Conservation (phyloP, 1,284 basidiomycete species). For the Sanghuangporus baumii region DNA sequence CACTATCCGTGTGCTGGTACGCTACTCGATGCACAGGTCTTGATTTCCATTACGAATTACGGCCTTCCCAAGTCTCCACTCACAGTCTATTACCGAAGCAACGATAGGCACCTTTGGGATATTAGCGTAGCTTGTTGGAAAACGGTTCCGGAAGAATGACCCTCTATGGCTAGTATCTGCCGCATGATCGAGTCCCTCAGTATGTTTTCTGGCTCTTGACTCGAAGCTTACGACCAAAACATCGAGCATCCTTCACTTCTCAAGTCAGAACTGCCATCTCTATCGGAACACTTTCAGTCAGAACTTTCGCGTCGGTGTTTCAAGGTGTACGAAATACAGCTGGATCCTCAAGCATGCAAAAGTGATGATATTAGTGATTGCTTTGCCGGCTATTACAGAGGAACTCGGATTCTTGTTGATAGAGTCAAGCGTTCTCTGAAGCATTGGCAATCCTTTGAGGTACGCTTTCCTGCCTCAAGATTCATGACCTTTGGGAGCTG, state of each 20-base stretch:
- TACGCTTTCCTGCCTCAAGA: no score
- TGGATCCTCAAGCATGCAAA: not conserved
- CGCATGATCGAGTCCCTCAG: not conserved
- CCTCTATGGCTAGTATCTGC: not conserved
- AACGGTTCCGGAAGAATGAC: not conserved
- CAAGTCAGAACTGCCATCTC: not conserved
- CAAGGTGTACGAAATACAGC: not conserved
- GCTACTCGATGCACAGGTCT: not conserved
- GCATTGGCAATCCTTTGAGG: no score
- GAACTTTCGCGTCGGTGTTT: not conserved
- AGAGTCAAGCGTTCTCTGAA: no score
- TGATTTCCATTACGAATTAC: not conserved
- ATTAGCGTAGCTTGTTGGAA: not conserved
- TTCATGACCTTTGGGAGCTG: no score
- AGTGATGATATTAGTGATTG: not conserved
- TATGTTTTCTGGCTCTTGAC: not conserved
- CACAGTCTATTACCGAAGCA: not conserved
- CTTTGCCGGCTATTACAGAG: not conserved
- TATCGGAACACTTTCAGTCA: not conserved
- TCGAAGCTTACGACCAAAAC: not conserved
- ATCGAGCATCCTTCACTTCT: not conserved
- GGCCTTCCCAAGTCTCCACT: not conserved
- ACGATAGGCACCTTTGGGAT: not conserved
- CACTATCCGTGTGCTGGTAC: not conserved
- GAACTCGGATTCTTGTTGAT: not conserved